A percentile compares a stretch with the other conserved stretches of the same genome.
Evolutionary conservation across 768 basidiomycete species (phyloP).

Genomic region (Naganishia randhawae): DNA sequence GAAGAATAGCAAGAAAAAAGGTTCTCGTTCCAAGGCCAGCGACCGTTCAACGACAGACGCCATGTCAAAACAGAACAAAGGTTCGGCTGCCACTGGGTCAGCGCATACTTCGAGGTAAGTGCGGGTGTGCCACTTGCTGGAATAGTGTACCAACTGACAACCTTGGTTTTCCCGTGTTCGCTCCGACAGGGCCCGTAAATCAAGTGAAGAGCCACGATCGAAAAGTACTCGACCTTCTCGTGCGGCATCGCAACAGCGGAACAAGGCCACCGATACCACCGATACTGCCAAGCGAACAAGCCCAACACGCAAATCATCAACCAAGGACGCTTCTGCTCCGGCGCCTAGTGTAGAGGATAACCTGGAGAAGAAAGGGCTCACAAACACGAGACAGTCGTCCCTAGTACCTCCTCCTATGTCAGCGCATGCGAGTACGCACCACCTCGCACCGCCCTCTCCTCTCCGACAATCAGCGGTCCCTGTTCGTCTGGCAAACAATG

Average conservation of each 20-base stretch:
- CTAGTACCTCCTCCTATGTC: constrained; percentile 6
- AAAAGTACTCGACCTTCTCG: neutral
- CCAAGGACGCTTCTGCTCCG: neutral
- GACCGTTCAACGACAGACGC: neutral
- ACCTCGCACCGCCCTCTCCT: neutral
- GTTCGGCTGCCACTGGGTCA: neutral
- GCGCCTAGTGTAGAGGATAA: neutral
- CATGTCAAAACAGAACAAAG: constrained; percentile 4
- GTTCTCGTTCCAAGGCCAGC: neutral
- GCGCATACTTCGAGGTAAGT: neutral
- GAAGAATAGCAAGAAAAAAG: constrained; percentile 1
- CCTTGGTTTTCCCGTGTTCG: neutral
- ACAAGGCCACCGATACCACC: neutral
- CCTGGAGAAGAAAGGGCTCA: neutral
- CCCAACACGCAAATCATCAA: neutral
- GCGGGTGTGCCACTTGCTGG: neutral
- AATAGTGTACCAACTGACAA: neutral
- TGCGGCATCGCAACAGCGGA: constrained; percentile 11
- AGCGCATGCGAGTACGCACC: neutral
- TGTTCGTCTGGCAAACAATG: neutral
- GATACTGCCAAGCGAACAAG: neutral
- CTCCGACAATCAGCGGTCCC: constrained; percentile 15
- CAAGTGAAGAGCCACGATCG: constrained; percentile 4
- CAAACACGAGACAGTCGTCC: neutral
- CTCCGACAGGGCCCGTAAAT: neutral